Evolutionary conservation across 2,329 filamentous ascomycete genomes (phyloP), one percentile per base, ranked within the genome.

Genomic region (Coleophoma eucalyptorum): DNA sequence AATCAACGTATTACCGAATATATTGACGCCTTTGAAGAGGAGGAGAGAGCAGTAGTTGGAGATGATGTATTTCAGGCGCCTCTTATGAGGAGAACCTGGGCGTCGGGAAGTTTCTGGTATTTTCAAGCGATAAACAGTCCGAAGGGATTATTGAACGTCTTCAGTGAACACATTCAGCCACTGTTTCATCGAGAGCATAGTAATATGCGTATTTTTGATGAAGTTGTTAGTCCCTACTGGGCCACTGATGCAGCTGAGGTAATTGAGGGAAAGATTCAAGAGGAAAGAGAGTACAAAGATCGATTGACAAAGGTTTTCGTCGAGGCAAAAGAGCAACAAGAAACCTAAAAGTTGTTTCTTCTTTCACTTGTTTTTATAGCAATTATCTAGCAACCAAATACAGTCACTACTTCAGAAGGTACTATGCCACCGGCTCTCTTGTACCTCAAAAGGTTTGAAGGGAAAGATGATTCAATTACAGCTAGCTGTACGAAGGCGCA

Each of bases 61-160:
- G 43, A n/a, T 57, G 49, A 48, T 35, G 33, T 16, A 18, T 54
- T 51, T 33, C 54, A 52, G 12, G 46, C 46, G 50, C 19, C 46
- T 34, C 51, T 57, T 32, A 60, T 60, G 54, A 54, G 52, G 26
- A 50, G 26, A 19, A 55, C 52, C 46, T 60, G 58, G 58, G 54
- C 50, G 18, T 55, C 37, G n/a, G 60, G 58, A 43, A 57, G 46
- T 21, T 61, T 60, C 38, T 62, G 56, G 60, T 62, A 59, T 44
- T 55, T 59, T 15, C 48, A 58, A 16, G 56, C 59, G 3, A 44
- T 62, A 5, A 38, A 53, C 3, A 62, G 52, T 44, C 58, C 57
- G 3, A 60, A 60, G 46, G 59, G 57, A 3, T 33, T 61, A 8
- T 60, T 47, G 40, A 56, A 56, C 34, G 20, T 63, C 12, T 63